A percentile compares a stretch with the other conserved stretches of the same genome.
Conservation (phyloP, 2,329 filamentous ascomycete species). For the Escovopsis weberi region DNA sequence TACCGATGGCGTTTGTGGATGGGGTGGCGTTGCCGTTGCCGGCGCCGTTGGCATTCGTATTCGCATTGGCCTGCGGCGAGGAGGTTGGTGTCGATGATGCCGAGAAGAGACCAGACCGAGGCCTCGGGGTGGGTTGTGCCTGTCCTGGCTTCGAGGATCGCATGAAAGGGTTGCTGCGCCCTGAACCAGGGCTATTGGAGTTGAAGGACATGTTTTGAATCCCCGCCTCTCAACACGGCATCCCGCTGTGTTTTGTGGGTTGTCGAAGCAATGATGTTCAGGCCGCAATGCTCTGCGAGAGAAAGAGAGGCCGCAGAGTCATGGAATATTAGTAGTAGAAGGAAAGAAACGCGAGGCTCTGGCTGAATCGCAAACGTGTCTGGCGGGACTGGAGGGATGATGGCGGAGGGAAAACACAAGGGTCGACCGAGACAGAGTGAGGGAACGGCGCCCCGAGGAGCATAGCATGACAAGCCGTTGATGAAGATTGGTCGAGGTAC, state of each 20-base stretch:
- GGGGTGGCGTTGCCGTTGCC: not conserved
- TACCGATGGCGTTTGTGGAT: slow-evolving; percentile 1
- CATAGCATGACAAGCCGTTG: slow-evolving; percentile 12
- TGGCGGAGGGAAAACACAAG: slow-evolving; percentile 4
- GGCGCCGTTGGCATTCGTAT: not conserved
- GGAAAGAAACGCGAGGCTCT: too few species aligned
- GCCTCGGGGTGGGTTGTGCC: slow-evolving; percentile 40
- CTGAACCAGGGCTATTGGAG: slow-evolving; percentile 37
- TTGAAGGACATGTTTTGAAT: slow-evolving; percentile 20
- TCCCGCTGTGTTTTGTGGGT: slow-evolving; percentile 8
- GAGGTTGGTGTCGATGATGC: slow-evolving; percentile 29
- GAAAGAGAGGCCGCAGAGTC: too few species aligned
- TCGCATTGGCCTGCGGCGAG: slow-evolving; percentile 10
- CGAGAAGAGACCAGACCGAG: slow-evolving; percentile 62
- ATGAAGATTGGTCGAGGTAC: slow-evolving; percentile 1
- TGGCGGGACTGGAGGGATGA: not conserved
- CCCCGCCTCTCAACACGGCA: slow-evolving; percentile 9
- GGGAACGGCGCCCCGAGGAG: slow-evolving; percentile 10
- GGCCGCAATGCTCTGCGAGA: not conserved
- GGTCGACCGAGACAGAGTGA: slow-evolving; percentile 8
- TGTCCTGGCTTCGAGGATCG: slow-evolving; percentile 56
- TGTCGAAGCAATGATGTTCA: not conserved
- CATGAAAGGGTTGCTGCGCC: slow-evolving; percentile 68
- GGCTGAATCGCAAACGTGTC: not conserved
- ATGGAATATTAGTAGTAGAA: too few species aligned